These are phyloP conservation scores for Solanum neorickii DNA, from an alignment of 257 asterid genomes.

Conservation along the genomic window DNA sequence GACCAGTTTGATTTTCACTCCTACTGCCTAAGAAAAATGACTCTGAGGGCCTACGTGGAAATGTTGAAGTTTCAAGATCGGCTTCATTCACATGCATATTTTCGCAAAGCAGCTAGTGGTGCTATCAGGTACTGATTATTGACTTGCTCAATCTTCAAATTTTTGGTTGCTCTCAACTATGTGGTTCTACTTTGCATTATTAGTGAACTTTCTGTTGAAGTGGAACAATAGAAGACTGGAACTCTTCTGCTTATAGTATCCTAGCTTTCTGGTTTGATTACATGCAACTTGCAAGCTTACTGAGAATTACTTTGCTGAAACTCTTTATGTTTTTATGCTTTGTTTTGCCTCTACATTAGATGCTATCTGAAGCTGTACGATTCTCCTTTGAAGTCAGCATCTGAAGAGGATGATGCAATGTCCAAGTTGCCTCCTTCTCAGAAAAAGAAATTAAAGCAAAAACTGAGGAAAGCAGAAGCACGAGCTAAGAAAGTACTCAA, in stretches of 20 bases:
- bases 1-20: constrained; percentile 98
- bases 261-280: neutral
- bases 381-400: constrained; percentile 72
- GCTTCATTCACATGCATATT: constrained; percentile 84
- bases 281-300: neutral
- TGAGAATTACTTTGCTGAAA: neutral
- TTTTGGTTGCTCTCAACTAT: neutral
- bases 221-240: neutral
- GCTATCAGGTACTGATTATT: constrained; percentile 46
- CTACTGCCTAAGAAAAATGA: constrained; percentile 95
- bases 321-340: neutral
- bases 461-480: constrained; percentile 94
- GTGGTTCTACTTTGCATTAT: neutral
- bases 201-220: neutral
- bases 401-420: constrained; percentile 82
- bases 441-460: constrained; percentile 92
- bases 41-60: constrained; percentile 81
- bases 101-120: constrained; percentile 89
- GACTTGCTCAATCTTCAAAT: neutral
- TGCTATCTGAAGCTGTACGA: constrained; percentile 89
- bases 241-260: neutral
- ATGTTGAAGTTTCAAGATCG: constrained; percentile 94
- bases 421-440: constrained; percentile 85
- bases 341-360: constrained; percentile 26
- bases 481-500: constrained; percentile 80